These are phyloP conservation scores for Melocanna baccifera DNA, from an alignment of 176 grass and related monocot genomes.

Conservation along the genomic window DNA sequence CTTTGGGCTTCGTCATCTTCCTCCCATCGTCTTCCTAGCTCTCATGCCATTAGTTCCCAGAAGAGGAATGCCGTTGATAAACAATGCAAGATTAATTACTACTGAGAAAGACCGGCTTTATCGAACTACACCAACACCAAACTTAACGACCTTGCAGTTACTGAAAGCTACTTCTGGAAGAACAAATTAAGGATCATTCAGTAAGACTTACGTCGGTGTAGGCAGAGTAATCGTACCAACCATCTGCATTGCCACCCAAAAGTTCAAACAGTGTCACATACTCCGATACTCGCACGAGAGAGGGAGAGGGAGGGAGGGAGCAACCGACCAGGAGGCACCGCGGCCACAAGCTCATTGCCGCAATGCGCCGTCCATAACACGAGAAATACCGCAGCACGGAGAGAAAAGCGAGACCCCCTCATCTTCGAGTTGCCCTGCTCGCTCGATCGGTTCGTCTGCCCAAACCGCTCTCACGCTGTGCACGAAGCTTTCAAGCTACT, in stretches of 20 bases:
- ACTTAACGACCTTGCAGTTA: neutral
- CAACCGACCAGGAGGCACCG: slow-evolving; percentile 48
- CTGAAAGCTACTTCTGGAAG: neutral
- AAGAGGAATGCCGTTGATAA: slow-evolving; percentile 1
- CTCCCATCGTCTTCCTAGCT: neutral
- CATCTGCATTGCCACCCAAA: slow-evolving; percentile 33
- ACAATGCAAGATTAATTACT: slow-evolving; percentile 2
- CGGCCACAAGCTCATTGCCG: slow-evolving; percentile 15
- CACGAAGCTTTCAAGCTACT: neutral
- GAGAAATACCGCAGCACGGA: neutral
- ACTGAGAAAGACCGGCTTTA: neutral
- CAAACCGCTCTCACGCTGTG: neutral
- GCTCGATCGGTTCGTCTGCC: neutral
- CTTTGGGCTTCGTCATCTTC: slow-evolving; percentile 21
- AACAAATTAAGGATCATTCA: neutral
- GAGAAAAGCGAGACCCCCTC: slow-evolving; percentile 11
- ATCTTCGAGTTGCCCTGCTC: neutral
- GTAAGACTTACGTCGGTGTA: slow-evolving; percentile 58
- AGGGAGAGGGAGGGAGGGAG: neutral
- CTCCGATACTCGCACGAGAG: neutral
- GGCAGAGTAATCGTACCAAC: slow-evolving; percentile 58
- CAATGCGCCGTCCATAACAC: slow-evolving; percentile 36
- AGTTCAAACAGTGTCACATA: slow-evolving; percentile 1
- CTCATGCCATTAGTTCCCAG: slow-evolving; percentile 2
- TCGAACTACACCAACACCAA: neutral